phyloP scores from a whole-genome alignment of 2,329 filamentous ascomycete species.

The Biscogniauxia sp. region DNA sequence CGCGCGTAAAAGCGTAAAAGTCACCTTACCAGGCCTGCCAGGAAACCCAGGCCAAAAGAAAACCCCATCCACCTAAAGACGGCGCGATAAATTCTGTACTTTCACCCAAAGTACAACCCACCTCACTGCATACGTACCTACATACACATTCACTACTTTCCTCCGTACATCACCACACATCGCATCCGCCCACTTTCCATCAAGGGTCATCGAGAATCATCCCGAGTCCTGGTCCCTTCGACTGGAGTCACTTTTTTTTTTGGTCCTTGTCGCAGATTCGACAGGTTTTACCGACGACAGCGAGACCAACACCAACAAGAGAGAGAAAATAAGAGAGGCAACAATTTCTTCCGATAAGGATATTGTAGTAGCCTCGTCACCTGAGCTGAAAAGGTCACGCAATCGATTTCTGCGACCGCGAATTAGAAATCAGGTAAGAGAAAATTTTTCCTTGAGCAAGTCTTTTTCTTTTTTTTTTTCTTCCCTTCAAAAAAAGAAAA shows the following conservation, averaged over 20 bases:
- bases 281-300: not conserved
- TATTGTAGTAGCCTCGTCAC: not conserved
- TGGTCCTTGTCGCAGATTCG: not conserved
- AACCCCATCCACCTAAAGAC: slow-evolving; percentile 34
- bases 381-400: not conserved
- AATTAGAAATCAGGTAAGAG: not conserved
- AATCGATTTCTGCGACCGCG: not conserved
- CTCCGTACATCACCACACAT: not conserved
- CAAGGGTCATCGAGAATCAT: not conserved
- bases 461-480: no score
- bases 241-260: not conserved
- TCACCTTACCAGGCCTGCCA: not conserved
- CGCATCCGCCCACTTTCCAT: not conserved
- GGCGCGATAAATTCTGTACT: slow-evolving; percentile 35
- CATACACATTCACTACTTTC: not conserved
- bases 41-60: slow-evolving; percentile 20
- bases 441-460: no score
- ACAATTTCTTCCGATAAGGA: not conserved
- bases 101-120: slow-evolving; percentile 38
- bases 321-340: not conserved
- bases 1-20: no score
- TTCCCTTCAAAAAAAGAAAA: not conserved
- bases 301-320: not conserved
- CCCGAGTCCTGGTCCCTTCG: not conserved
- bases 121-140: slow-evolving; percentile 2